These are phyloP conservation scores for Suhomyces bokatorum DNA, from an alignment of 1,139 yeast species.

Conservation along the genomic window DNA sequence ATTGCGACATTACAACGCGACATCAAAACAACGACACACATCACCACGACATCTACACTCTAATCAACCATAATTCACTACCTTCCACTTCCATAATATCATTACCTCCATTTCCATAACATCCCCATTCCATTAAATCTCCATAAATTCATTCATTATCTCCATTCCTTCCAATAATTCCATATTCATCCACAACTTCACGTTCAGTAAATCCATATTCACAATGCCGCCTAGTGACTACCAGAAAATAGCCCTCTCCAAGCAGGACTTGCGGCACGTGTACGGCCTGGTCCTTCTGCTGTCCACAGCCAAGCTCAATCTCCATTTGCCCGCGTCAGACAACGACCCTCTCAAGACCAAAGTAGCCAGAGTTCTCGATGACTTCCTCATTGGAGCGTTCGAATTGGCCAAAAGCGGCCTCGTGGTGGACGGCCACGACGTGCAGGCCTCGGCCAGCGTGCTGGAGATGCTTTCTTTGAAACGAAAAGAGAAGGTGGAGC, in stretches of 20 bases:
- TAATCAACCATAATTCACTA: no score
- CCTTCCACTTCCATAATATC: no score
- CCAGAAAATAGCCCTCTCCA: slow-evolving; percentile 47
- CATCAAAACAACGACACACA: neutral
- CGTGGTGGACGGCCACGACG: slow-evolving; percentile 48
- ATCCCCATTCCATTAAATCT: no score
- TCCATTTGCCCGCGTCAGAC: slow-evolving; percentile 48
- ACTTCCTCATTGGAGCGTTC: slow-evolving; percentile 48
- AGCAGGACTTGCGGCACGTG: slow-evolving; percentile 52
- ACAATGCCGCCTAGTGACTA: slow-evolving; percentile 8
- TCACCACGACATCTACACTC: no score
- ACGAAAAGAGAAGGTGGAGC: slow-evolving; percentile 49
- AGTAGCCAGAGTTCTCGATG: slow-evolving; percentile 45
- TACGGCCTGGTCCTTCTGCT: slow-evolving; percentile 42
- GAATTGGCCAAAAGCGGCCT: slow-evolving; percentile 54
- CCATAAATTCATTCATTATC: no score
- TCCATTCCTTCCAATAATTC: no score
- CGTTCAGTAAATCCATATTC: no score
- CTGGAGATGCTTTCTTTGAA: slow-evolving; percentile 32
- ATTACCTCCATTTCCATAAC: no score
- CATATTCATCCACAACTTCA: no score
- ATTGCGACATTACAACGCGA: neutral
- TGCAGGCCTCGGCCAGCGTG: slow-evolving; percentile 15
- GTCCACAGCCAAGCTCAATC: slow-evolving; percentile 43
- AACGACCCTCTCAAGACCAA: slow-evolving; percentile 48